Evolutionary conservation across 139 green algal species (phyloP).

Genomic region (Auxenochlorella pyrenoidosa): DNA sequence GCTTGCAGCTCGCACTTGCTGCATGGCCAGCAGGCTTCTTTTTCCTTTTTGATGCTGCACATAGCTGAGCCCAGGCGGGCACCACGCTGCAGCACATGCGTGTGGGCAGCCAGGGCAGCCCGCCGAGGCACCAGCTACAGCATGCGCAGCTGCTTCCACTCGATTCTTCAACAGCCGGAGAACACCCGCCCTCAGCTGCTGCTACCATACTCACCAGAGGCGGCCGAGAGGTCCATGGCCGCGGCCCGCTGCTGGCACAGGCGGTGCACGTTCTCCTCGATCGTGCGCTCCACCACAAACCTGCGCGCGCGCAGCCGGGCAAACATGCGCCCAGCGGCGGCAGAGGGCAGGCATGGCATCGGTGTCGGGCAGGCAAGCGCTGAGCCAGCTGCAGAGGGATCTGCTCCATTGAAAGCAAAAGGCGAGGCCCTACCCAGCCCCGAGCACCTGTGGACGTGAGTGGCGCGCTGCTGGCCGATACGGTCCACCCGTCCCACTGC

Average conservation of each 20-base stretch:
- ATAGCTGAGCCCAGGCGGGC: no score
- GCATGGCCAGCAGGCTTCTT: not conserved
- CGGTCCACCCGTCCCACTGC: conserved; percentile 73
- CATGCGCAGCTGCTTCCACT: no score
- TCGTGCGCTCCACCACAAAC: conserved; percentile 73
- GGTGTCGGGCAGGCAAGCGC: not conserved
- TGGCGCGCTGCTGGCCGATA: conserved; percentile 75
- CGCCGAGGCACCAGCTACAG: no score
- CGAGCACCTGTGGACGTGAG: conserved; percentile 68
- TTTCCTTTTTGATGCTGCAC: no score
- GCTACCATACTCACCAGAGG: not conserved
- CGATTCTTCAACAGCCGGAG: no score
- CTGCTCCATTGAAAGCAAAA: no score
- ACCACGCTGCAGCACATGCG: no score
- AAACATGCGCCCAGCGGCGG: not conserved
- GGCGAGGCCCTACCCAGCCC: no score
- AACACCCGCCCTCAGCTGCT: no score
- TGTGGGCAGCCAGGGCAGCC: no score
- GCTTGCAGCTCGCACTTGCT: not conserved
- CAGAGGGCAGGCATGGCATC: no score
- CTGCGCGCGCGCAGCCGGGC: conserved; percentile 39
- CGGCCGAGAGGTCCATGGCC: conserved; percentile 61
- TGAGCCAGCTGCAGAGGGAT: no score
- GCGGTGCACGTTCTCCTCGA: conserved; percentile 86
- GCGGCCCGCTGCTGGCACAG: conserved; percentile 54